Evolutionary conservation across 768 basidiomycete genomes (phyloP).

Genomic region (Neoboletus magnificus): DNA sequence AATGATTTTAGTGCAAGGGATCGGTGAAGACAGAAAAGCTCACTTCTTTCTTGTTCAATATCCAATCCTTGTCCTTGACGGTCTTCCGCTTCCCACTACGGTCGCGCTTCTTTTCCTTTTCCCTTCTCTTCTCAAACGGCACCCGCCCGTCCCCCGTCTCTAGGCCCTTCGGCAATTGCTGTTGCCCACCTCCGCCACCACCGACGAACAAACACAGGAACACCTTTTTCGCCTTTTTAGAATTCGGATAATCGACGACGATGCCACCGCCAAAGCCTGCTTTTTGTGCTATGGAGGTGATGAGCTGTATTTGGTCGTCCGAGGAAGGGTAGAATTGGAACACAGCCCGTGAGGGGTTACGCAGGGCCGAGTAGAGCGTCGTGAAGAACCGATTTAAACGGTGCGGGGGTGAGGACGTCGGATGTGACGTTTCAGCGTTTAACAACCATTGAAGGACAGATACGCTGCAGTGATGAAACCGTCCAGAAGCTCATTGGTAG

Average conservation of each 20-base stretch:
- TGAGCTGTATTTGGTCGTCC: conserved; percentile 95
- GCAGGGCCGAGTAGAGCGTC: conserved; percentile 80
- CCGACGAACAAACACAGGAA: conserved; percentile 94
- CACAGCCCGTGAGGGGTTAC: conserved; percentile 81
- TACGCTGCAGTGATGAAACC: conserved; percentile 52
- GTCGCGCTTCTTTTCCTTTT: conserved; percentile 54
- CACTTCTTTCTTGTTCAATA: conserved; percentile 95
- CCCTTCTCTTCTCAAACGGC: conserved; percentile 75
- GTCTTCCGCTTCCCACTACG: conserved; percentile 68
- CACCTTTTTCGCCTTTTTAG: conserved; percentile 91
- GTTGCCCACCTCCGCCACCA: conserved; percentile 53
- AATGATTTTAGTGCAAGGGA: neutral
- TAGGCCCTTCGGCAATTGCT: conserved; percentile 72
- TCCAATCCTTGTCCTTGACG: conserved; percentile 85
- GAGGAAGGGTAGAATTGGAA: conserved; percentile 96
- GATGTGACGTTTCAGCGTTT: conserved; percentile 91
- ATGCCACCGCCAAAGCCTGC: conserved; percentile 97
- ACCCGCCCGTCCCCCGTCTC: conserved; percentile 65
- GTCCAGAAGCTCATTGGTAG: neutral
- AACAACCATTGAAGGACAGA: conserved; percentile 99
- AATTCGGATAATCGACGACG: conserved; percentile 96
- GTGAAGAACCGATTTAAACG: conserved; percentile 88
- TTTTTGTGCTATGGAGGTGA: conserved; percentile 87
- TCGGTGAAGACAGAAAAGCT: conserved; percentile 15
- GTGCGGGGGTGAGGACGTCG: conserved; percentile 85